Base-by-base conservation (phyloP, 75 land plant species). In the Selaginella moellendorffii region DNA sequence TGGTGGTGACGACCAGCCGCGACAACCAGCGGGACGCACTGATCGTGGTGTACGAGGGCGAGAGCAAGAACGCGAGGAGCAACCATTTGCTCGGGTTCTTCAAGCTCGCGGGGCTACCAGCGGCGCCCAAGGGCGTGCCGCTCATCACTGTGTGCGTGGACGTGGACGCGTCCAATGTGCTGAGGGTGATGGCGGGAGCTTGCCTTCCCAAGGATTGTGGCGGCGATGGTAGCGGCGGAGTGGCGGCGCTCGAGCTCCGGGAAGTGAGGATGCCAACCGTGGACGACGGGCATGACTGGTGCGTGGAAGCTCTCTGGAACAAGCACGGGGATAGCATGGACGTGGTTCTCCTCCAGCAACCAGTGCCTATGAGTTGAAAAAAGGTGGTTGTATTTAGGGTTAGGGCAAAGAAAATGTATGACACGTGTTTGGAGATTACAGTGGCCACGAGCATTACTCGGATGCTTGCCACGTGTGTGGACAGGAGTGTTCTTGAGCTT, bases 221-320 rank as follows among this genome's bases (percentile, higher is more conserved):
- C n/a, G n/a, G n/a, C n/a, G n/a, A 46, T 10, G 10, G 10, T 18
- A 10, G 14, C 51, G 18, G 51, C 18, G 2, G 77, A 59, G 0
- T 17, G 71, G 77, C 0, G 73, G 61, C 0, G 20, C 61, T 10
- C 85, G 77, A n/a, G 18, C 53, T 71, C 0, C 71, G 76, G 28
- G 90, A 86, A 61, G 87, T 83, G 0, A 71, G 81, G 68, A 81
- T 83, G 87, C 90, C 90, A 5, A 81, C 76, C 0, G 71, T 86
- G n/a, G 90, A 86, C 63, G 86, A 86, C 54, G 82, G 87, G 0
- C 82, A 81, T 75, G 80, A 86, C 0, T 86, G 87, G 90, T 79
- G 82, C 65, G 65, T 71, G n/a, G 79, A 83, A 24, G 83, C 87
- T 62, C 60, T 85, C 0, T 5, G 36, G 10, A 76, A 76, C 61